Evolutionary conservation across 2,329 filamentous ascomycete species (phyloP), one percentile per base, ranked within the genome.

Genomic region (Aspergillus arachidicola): DNA sequence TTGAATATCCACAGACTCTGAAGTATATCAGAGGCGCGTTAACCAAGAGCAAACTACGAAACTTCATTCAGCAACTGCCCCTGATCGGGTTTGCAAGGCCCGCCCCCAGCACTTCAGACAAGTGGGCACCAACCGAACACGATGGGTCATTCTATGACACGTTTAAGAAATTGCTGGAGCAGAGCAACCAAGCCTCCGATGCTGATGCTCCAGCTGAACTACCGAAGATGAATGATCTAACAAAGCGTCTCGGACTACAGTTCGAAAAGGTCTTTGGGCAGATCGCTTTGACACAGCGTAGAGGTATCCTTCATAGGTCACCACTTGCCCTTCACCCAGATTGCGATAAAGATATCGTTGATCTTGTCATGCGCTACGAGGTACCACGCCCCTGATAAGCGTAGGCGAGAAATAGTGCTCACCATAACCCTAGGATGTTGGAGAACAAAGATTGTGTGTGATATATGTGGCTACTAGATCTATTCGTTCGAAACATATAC

Each of bases 21-120:
- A 84, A 87, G 0, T 97, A 97, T 73, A 91, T 98, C 43, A 85
- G 90, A 68, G 85, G 86, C 32, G 89, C 89, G 41, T 82, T 96
- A 67, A 85, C 83, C 1, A 82, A 83, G 38, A 93, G 89, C 69
- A 88, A 88, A 6, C 79, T 96, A 4, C 82, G 83, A 26, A 76
- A 84, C 10, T 92, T 87, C 70, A 85, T 82, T 57, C 75, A 76
- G 56, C 75, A 79, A 9, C 67, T 74, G 14, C 72, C 75, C 34
- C 75, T 78, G 72, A 67, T 75, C 59, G 73, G 75, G n/a, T 62
- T 74, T 28, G 65, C 69, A 38, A 65, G 66, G 28, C 68, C 67
- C 14, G 67, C 71, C 28, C 55, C 70, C 2, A 92, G 57, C 78
- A 79, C 60, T 1, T 75, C 71, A 10, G 78, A 79, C 58, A 72